A percentile compares a stretch with the other conserved stretches of the same genome.
phyloP scores from a whole-genome alignment of 2,329 filamentous ascomycete genomes.

The Pseudopithomyces chartarum region DNA sequence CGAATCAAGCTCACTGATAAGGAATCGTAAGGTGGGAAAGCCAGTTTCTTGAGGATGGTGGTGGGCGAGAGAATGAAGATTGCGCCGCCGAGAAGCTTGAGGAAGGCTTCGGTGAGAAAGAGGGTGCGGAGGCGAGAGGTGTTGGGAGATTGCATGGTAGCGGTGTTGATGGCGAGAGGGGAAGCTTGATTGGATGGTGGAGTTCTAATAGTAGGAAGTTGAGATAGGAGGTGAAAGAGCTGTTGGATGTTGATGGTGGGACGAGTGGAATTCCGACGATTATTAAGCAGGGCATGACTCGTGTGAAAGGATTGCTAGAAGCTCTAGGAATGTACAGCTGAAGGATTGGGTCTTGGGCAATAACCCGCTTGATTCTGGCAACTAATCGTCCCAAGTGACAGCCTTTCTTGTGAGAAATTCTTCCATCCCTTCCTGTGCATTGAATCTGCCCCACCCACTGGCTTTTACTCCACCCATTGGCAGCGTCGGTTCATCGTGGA shows the following conservation, averaged over 20 bases:
- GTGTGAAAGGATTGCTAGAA: too few species aligned
- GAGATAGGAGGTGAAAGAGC: too few species aligned
- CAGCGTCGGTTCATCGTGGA: conserved; percentile 21
- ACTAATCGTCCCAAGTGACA: conserved; percentile 18
- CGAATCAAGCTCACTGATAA: conserved; percentile 12
- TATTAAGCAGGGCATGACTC: too few species aligned
- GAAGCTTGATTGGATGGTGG: neutral
- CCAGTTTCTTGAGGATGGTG: conserved; percentile 15
- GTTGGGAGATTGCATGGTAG: neutral
- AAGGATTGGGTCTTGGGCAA: too few species aligned
- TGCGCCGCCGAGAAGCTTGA: neutral
- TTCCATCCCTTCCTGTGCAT: conserved; percentile 15
- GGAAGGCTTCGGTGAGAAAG: neutral
- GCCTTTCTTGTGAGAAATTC: conserved; percentile 14
- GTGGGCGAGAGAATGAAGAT: neutral
- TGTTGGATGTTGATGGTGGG: too few species aligned
- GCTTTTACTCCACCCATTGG: conserved; percentile 20
- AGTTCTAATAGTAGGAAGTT: too few species aligned
- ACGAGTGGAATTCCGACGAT: too few species aligned
- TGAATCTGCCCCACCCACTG: conserved; percentile 23
- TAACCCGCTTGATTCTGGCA: too few species aligned
- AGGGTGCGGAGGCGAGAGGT: neutral
- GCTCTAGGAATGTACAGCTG: too few species aligned
- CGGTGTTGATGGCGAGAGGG: neutral
- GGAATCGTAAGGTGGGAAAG: conserved; percentile 7